Percentiles rank a stretch among this genome's conserved stretches.
phyloP scores from a whole-genome alignment of 2,329 filamentous ascomycete species.

The Parastagonospora avenae region DNA sequence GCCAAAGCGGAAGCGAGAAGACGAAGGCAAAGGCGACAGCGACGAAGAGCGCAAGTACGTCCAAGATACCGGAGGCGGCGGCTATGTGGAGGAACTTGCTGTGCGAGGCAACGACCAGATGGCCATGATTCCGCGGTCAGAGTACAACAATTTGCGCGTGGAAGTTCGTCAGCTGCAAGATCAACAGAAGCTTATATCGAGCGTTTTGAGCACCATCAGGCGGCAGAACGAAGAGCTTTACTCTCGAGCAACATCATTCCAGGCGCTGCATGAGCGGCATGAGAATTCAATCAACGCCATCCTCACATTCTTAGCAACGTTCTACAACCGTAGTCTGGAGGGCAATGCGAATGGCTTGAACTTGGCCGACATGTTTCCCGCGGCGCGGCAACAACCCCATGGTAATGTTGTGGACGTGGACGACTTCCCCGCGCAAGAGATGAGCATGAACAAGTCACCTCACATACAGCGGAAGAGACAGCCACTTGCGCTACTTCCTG shows the following conservation, averaged over 20 bases:
- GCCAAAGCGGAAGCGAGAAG: slow-evolving; percentile 58
- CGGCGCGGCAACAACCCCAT: slow-evolving; percentile 61
- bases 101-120: slow-evolving; percentile 49
- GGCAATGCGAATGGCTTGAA: slow-evolving; percentile 77
- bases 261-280: slow-evolving; percentile 91
- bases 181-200: slow-evolving; percentile 84
- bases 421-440: slow-evolving; percentile 55
- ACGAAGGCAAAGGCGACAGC: slow-evolving; percentile 70
- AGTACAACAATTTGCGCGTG: slow-evolving; percentile 76
- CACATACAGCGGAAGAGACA: slow-evolving; percentile 45
- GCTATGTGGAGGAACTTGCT: slow-evolving; percentile 50
- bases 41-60: slow-evolving; percentile 63
- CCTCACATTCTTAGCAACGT: slow-evolving; percentile 92
- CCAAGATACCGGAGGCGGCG: slow-evolving; percentile 51
- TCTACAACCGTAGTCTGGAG: slow-evolving; percentile 92
- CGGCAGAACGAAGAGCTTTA: slow-evolving; percentile 88
- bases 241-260: slow-evolving; percentile 85
- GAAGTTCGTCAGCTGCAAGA: slow-evolving; percentile 83
- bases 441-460: slow-evolving; percentile 35
- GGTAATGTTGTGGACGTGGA: slow-evolving; percentile 67
- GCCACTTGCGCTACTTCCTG: slow-evolving; percentile 46
- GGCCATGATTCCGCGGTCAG: slow-evolving; percentile 67
- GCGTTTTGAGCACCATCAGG: slow-evolving; percentile 78
- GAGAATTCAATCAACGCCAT: slow-evolving; percentile 99
- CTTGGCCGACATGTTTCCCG: slow-evolving; percentile 82